A percentile compares a stretch with the other conserved stretches of the same genome.
These are phyloP conservation scores for Boehmeria nivea DNA, from an alignment of 306 rosid species.

Conservation along the genomic window DNA sequence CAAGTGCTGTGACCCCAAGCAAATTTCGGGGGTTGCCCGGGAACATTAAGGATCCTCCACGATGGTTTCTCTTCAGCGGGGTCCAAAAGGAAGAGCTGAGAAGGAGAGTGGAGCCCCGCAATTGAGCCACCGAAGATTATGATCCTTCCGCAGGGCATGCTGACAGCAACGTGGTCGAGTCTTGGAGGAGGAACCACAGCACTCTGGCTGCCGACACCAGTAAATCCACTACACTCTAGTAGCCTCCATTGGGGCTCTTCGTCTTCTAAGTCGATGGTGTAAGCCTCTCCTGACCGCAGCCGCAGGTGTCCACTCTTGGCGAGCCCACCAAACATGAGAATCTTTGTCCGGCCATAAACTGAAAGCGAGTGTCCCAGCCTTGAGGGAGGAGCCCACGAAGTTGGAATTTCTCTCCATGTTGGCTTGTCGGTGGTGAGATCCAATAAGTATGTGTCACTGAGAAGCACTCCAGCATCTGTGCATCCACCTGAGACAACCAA, in stretches of 20 bases:
- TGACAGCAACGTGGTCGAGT: slow-evolving; percentile 91
- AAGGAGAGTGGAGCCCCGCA: slow-evolving; percentile 93
- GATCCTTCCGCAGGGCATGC: slow-evolving; percentile 99
- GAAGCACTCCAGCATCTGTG: slow-evolving; percentile 87
- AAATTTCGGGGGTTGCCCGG: slow-evolving; percentile 91
- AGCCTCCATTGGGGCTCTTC: slow-evolving; percentile 84
- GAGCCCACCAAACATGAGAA: slow-evolving; percentile 97
- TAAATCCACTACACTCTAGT: slow-evolving; percentile 67
- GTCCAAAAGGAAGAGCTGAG: slow-evolving; percentile 92
- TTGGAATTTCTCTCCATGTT: slow-evolving; percentile 85
- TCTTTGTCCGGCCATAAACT: slow-evolving; percentile 74
- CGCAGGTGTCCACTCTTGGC: slow-evolving; percentile 89
- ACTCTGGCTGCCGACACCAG: slow-evolving; percentile 72
- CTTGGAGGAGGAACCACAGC: slow-evolving; percentile 90
- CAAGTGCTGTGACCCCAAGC: slow-evolving; percentile 99
- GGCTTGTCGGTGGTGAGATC: slow-evolving; percentile 73
- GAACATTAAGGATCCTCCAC: slow-evolving; percentile 91
- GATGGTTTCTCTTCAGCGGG: slow-evolving; percentile 96
- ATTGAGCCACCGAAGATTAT: slow-evolving; percentile 91
- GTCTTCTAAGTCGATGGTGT: slow-evolving; percentile 75
- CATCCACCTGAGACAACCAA: slow-evolving; percentile 94
- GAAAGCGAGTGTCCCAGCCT: slow-evolving; percentile 94
- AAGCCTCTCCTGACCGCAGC: slow-evolving; percentile 85
- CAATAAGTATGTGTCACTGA: slow-evolving; percentile 73
- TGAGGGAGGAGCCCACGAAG: slow-evolving; percentile 82